Percentiles rank a stretch among this genome's conserved stretches.
Conservation (phyloP, 495 filamentous ascomycete genomes). For the Penicillium simplicissimum region DNA sequence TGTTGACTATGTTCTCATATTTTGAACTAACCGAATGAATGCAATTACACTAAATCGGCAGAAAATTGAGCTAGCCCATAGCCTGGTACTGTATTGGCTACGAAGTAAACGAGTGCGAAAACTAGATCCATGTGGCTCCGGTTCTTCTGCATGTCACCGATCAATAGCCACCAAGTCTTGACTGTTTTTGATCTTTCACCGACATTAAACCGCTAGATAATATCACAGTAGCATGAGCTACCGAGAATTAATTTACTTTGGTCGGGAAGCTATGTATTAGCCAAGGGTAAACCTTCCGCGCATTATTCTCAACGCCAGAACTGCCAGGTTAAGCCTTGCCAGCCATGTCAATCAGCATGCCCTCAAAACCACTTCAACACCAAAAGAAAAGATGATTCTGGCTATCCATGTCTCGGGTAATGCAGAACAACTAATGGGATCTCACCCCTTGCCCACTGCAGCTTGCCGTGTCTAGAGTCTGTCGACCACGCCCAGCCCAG, state of each 20-base stretch:
- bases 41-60: neutral
- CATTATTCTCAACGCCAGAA: neutral
- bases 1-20: neutral
- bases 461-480: neutral
- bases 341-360: neutral
- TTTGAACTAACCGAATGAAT: neutral
- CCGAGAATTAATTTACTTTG: neutral
- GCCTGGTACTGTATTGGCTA: neutral
- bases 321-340: neutral
- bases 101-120: neutral
- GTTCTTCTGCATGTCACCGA: neutral
- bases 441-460: slow-evolving; percentile 4
- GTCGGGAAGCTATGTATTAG: neutral
- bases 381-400: no score
- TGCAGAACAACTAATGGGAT: neutral
- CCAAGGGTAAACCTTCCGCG: neutral
- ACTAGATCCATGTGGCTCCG: neutral
- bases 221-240: slow-evolving; percentile 4
- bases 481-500: neutral
- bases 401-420: neutral
- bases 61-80: neutral
- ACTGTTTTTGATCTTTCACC: neutral
- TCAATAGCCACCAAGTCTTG: neutral
- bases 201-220: neutral
- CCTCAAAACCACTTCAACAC: no score